Evolutionary conservation across 805 yeast genomes (phyloP).

Genomic region (Blastobotrys peoriensis): DNA sequence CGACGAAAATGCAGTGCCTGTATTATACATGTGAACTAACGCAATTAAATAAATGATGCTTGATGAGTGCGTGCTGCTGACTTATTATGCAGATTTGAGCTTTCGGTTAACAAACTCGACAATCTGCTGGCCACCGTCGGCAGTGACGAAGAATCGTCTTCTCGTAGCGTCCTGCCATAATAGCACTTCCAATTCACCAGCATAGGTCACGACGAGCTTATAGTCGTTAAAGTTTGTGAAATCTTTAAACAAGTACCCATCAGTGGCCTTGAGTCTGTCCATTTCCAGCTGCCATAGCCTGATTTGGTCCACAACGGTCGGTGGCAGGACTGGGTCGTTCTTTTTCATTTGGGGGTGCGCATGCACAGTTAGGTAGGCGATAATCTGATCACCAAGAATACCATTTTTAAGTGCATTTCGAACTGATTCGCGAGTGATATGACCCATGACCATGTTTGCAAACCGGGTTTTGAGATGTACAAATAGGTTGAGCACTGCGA

Average conservation of each 20-base stretch:
- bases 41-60: background rate
- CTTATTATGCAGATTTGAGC: background rate
- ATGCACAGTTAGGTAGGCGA: slow-evolving; percentile 80
- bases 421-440: slow-evolving; percentile 85
- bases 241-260: slow-evolving; percentile 84
- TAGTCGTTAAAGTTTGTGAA: slow-evolving; percentile 74
- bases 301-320: slow-evolving; percentile 95
- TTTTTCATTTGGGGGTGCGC: slow-evolving; percentile 90
- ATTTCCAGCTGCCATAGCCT: slow-evolving; percentile 93
- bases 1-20: background rate
- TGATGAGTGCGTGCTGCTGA: background rate
- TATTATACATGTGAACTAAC: background rate
- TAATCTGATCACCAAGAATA: slow-evolving; percentile 91
- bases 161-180: slow-evolving; percentile 75
- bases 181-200: slow-evolving; percentile 85
- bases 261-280: slow-evolving; percentile 82
- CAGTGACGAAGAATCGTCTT: slow-evolving; percentile 76
- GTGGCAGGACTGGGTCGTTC: slow-evolving; percentile 66
- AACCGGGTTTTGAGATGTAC: slow-evolving; percentile 82
- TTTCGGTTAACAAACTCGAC: slow-evolving; percentile 77
- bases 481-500: slow-evolving; percentile 83
- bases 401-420: slow-evolving; percentile 80
- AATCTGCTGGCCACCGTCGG: slow-evolving; percentile 82
- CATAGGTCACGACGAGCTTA: slow-evolving; percentile 64
- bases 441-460: slow-evolving; percentile 89